A percentile compares a stretch with the other conserved stretches of the same genome.
These are phyloP conservation scores for Entomortierella chlamydospora DNA, from an alignment of 192 early-diverging fungal species.

Conservation along the genomic window DNA sequence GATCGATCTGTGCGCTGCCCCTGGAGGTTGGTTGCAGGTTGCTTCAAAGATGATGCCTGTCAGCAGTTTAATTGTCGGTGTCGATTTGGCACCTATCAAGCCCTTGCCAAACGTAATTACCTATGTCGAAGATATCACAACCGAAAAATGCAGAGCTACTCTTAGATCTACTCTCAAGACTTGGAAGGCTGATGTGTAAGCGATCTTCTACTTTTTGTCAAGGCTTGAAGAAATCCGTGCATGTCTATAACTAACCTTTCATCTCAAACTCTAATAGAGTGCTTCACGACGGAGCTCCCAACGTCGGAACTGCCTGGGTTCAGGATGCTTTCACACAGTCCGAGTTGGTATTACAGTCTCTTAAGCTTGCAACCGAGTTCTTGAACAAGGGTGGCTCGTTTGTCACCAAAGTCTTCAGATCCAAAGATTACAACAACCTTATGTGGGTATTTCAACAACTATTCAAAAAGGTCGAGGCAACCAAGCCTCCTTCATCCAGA, in stretches of 20 bases:
- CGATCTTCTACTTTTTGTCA: conserved; percentile 1
- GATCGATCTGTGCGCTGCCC: conserved; percentile 98
- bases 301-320: conserved; percentile 95
- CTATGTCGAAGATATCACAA: conserved; percentile 96
- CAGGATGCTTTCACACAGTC: conserved; percentile 98
- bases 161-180: conserved; percentile 93
- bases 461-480: conserved; percentile 96
- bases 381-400: conserved; percentile 89
- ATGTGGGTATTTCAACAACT: conserved; percentile 99
- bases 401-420: conserved; percentile 98
- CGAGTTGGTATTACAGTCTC: conserved; percentile 90
- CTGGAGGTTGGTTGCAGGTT: conserved; percentile 98
- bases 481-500: conserved; percentile 97
- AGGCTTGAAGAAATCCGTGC: no score
- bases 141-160: conserved; percentile 89
- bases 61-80: conserved; percentile 91
- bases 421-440: conserved; percentile 99
- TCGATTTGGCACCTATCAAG: conserved; percentile 96
- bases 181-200: conserved; percentile 97
- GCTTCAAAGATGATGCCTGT: conserved; percentile 99
- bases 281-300: conserved; percentile 99
- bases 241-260: no score
- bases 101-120: conserved; percentile 96
- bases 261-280: conserved; percentile 62
- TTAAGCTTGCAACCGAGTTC: conserved; percentile 96